Conservation (phyloP, 1,284 basidiomycete species). For the Microstroma glucosiphilum region DNA sequence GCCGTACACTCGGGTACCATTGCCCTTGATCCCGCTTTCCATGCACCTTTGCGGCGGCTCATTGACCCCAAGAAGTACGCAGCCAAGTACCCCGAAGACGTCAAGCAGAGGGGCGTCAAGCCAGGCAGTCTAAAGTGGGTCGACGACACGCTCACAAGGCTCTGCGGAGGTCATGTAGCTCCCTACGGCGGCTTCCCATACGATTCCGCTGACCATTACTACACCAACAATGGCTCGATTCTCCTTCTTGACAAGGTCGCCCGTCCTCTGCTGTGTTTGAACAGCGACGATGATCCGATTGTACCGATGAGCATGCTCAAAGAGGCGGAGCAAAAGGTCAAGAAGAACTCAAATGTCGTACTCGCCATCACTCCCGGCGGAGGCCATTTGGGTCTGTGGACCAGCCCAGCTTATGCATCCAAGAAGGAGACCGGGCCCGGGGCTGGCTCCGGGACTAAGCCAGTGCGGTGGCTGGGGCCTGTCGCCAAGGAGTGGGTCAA, state of each 20-base stretch:
- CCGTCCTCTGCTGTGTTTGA: conserved; percentile 65
- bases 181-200: conserved; percentile 39
- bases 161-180: conserved; percentile 64
- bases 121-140: conserved; percentile 50
- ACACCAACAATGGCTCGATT: conserved; percentile 53
- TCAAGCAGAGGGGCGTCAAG: conserved; percentile 7
- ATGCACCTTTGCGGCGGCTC: conserved; percentile 25
- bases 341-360: conserved; percentile 61
- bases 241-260: conserved; percentile 32
- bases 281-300: conserved; percentile 81
- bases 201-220: conserved; percentile 70
- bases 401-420: conserved; percentile 47
- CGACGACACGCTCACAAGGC: conserved; percentile 62
- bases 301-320: conserved; percentile 55
- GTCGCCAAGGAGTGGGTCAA: conserved; percentile 37
- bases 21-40: conserved; percentile 34
- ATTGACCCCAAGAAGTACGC: conserved; percentile 20
- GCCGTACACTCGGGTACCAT: conserved; percentile 32
- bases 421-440: not conserved
- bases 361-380: conserved; percentile 71
- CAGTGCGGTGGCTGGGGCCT: conserved; percentile 37
- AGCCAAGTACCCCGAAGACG: not conserved
- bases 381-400: conserved; percentile 94
- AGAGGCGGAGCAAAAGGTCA: conserved; percentile 59
- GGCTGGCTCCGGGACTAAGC: conserved; percentile 14